Evolutionary conservation across 2,329 filamentous ascomycete genomes (phyloP), one percentile per base, ranked within the genome.

Genomic region (Penicillium sp.): DNA sequence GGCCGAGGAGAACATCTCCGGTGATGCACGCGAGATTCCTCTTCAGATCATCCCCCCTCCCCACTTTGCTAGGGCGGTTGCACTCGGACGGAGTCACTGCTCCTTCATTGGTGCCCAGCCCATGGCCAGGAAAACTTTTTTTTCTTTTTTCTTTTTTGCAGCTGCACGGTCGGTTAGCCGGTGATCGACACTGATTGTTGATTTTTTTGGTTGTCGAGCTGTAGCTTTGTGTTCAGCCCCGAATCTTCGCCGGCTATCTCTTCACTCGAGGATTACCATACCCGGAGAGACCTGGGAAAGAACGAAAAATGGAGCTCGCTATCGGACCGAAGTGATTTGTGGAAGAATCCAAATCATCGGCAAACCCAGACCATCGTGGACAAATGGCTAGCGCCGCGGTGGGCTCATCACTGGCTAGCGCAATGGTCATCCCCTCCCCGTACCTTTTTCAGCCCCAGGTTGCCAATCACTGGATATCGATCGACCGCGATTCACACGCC

Each of bases 41-140:
- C 27, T 43, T 20, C 24, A 9, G 6, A 27, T 9, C 3, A 5
- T 4, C 9, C 24, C 24, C 14, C 33, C 9, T 14, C 24, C 14
- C 33, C 45, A 46, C 44, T 39, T 42, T 35, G 35, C 27, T 41
- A n/a, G 27, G 44, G 38, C 28, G 35, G 49, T 52, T 50, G 49
- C 46, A 47, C 42, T 51, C 44, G 43, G 43, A 51, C 45, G 42
- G 42, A 55, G 49, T 36, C 33, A 16, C 22, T 33, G 41, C 27
- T 33, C 40, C 42, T 31, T 53, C 49, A 60, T 59, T 59, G 56
- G 58, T 56, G 58, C 58, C 56, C 58, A 59, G 52, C 18, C 46
- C 24, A 44, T 35, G 35, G 36, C 44, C 44, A 46, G 41, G 38
- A 53, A 47, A 42, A 31, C 35, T 49, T 53, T 27, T 27, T 4